phyloP scores from a whole-genome alignment of 208 protist species.

The Trypanosomatidae sp. region DNA sequence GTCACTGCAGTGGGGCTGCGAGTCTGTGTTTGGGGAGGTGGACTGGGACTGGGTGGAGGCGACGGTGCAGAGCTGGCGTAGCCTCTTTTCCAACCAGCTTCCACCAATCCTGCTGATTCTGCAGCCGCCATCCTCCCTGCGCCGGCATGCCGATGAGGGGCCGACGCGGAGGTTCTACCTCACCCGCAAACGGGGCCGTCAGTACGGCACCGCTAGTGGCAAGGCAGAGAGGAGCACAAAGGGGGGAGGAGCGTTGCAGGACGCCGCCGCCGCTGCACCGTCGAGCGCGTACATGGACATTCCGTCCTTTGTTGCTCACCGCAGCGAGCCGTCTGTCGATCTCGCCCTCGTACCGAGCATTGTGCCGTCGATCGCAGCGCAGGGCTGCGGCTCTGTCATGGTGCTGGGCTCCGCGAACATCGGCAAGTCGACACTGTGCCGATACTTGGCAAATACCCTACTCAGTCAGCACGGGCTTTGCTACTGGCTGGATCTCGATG shows the following conservation, averaged over 20 bases:
- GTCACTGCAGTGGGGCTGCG: conserved; percentile 49
- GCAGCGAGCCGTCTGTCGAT: conserved; percentile 33
- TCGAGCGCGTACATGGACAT: conserved; percentile 59
- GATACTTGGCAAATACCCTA: conserved; percentile 73
- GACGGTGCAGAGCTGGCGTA: conserved; percentile 46
- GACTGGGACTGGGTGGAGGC: conserved; percentile 86
- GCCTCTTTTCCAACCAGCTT: conserved; percentile 36
- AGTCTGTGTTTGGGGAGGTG: conserved; percentile 63
- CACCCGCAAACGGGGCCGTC: conserved; percentile 15
- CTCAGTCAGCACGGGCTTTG: conserved; percentile 72
- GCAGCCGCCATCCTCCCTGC: conserved; percentile 45
- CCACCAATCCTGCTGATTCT: conserved; percentile 56
- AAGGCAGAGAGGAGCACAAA: background rate
- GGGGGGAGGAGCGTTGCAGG: background rate
- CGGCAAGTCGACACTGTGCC: conserved; percentile 86
- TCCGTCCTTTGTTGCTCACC: conserved; percentile 65
- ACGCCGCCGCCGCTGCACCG: background rate
- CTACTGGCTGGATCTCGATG: conserved; percentile 86
- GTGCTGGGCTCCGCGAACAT: conserved; percentile 76
- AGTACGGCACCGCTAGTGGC: background rate
- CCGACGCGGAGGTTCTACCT: conserved; percentile 23
- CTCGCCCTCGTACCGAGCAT: conserved; percentile 52
- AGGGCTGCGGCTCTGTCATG: conserved; percentile 45
- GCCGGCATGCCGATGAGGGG: conserved; percentile 7
- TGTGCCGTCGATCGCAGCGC: conserved; percentile 41